Evolutionary conservation across 2,329 filamentous ascomycete genomes (phyloP).

Genomic region (Neopestalotiopsis rosae): DNA sequence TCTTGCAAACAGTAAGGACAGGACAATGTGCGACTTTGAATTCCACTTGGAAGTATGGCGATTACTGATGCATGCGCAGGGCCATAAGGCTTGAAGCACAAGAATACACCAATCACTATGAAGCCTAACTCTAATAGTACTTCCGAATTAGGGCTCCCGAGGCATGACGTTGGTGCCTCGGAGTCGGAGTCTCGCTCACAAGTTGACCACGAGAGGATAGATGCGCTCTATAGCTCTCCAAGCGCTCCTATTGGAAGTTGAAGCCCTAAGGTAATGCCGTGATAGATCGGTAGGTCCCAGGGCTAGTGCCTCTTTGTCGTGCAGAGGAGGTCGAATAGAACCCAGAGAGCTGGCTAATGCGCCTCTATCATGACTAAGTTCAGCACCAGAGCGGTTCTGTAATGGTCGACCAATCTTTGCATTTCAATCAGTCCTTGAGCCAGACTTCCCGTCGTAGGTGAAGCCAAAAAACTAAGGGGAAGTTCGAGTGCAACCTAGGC

Average conservation of each 20-base stretch:
- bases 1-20: not conserved
- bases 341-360: not conserved
- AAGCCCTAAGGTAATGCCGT: not conserved
- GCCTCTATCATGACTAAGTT: not conserved
- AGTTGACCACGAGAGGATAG: not conserved
- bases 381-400: not conserved
- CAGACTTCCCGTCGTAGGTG: not conserved
- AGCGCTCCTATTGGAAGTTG: not conserved
- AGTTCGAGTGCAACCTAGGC: not conserved
- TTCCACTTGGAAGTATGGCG: constrained; percentile 3
- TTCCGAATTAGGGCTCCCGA: not conserved
- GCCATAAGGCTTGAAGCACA: not conserved
- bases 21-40: not conserved
- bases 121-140: not conserved
- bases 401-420: not conserved
- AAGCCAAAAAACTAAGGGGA: not conserved
- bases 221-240: not conserved
- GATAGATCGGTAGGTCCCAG: not conserved
- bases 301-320: not conserved
- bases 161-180: not conserved
- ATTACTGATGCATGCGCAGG: constrained; percentile 14
- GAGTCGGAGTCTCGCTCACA: not conserved
- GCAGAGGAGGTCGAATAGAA: not conserved
- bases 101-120: not conserved
- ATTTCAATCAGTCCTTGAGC: not conserved